Evolutionary conservation across 1,139 yeast species (phyloP).

Genomic region (Hemisphaericaspora xylanilytica): DNA sequence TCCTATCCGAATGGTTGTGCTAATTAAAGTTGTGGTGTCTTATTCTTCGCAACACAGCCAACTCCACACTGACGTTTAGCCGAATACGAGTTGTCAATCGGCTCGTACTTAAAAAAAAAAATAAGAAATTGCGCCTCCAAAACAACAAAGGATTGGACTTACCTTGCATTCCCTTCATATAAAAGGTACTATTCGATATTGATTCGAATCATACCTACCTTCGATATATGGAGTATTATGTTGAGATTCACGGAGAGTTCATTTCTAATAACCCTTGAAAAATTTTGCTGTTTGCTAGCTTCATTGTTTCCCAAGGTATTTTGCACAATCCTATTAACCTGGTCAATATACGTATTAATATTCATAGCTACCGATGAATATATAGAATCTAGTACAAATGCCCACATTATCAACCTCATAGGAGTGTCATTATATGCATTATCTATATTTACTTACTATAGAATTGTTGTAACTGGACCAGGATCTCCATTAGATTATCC

Average conservation of each 20-base stretch:
- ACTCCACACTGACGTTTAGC: too few species aligned
- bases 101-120: too few species aligned
- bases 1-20: too few species aligned
- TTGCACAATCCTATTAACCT: conserved; percentile 49
- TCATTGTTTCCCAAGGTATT: conserved; percentile 59
- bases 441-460: conserved; percentile 46
- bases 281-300: conserved; percentile 48
- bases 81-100: too few species aligned
- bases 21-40: too few species aligned
- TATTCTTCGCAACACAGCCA: too few species aligned
- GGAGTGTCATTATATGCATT: conserved; percentile 23
- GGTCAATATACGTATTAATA: conserved; percentile 54
- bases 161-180: too few species aligned
- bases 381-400: conserved; percentile 14
- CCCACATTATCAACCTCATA: conserved; percentile 15
- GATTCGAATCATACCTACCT: too few species aligned
- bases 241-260: conserved; percentile 2
- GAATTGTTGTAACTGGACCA: conserved; percentile 58
- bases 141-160: too few species aligned
- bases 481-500: conserved; percentile 55
- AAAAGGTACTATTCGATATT: too few species aligned
- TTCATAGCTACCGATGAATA: conserved; percentile 19
- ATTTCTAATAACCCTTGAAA: conserved; percentile 12
- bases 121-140: too few species aligned
- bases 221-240: too few species aligned